Conservation (phyloP, 2,329 filamentous ascomycete species). For the Colletotrichum siamense region DNA sequence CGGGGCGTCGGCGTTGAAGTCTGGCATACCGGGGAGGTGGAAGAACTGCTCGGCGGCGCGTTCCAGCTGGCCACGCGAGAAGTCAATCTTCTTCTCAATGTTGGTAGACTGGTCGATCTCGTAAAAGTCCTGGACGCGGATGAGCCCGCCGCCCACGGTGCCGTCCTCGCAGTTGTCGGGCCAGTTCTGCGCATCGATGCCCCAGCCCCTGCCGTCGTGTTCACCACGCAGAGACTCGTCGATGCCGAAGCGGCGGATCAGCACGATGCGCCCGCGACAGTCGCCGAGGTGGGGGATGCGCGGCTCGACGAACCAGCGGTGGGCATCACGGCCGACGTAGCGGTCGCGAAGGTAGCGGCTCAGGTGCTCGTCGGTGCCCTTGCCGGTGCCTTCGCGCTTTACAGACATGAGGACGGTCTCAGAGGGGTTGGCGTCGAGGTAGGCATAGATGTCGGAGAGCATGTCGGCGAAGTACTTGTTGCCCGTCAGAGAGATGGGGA, state of each 20-base stretch:
- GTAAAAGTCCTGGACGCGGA: conserved; percentile 95
- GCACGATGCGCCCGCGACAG: conserved; percentile 80
- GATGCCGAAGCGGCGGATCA: conserved; percentile 81
- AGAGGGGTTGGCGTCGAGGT: conserved; percentile 77
- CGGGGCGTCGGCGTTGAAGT: conserved; percentile 28
- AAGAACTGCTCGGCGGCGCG: conserved; percentile 65
- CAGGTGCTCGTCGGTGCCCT: conserved; percentile 79
- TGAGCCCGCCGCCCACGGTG: conserved; percentile 69
- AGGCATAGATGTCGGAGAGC: conserved; percentile 73
- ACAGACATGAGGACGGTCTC: conserved; percentile 87
- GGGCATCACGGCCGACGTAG: conserved; percentile 63
- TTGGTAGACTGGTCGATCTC: conserved; percentile 78
- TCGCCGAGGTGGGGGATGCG: conserved; percentile 80
- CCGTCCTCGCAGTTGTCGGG: conserved; percentile 88
- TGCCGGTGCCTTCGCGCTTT: conserved; percentile 89
- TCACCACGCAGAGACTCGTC: conserved; percentile 57
- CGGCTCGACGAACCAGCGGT: conserved; percentile 79
- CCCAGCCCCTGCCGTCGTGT: conserved; percentile 58
- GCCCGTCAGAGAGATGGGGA: conserved; percentile 85
- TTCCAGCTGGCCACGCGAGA: conserved; percentile 77
- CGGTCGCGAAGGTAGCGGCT: conserved; percentile 74
- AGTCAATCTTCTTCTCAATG: conserved; percentile 81
- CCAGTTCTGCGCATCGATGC: conserved; percentile 72
- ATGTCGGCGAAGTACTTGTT: conserved; percentile 80
- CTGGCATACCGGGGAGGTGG: conserved; percentile 42